Percentiles rank a stretch among this genome's conserved stretches.
Evolutionary conservation across 345 rosid genomes (phyloP).

Genomic region (Murraya koenigii): DNA sequence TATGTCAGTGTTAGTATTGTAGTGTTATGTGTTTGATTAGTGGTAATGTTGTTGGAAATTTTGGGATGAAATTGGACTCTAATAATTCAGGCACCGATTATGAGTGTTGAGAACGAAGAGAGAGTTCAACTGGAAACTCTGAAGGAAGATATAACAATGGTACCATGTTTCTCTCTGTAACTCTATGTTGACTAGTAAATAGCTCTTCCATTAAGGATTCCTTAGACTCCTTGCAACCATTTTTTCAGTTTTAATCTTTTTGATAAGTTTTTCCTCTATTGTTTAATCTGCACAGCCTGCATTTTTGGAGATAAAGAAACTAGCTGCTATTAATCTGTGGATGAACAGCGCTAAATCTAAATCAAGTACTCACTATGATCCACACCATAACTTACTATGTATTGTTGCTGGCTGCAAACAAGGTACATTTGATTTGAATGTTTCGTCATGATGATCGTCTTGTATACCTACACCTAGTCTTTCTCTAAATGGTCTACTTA

Average conservation of each 20-base stretch:
- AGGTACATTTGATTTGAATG: slow-evolving; percentile 40
- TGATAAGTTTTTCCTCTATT: background rate
- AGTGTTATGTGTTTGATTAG: background rate
- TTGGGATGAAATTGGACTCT: background rate
- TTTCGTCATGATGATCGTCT: background rate
- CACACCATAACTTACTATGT: slow-evolving; percentile 85
- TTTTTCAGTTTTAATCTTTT: background rate
- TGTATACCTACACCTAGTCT: background rate
- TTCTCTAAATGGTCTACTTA: background rate
- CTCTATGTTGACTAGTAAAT: slow-evolving; percentile 13
- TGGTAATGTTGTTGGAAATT: background rate
- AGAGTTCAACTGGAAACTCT: slow-evolving; percentile 66
- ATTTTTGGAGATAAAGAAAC: slow-evolving; percentile 46
- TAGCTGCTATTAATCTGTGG: slow-evolving; percentile 85
- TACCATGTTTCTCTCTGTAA: slow-evolving; percentile 19
- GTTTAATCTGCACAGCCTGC: slow-evolving; percentile 51
- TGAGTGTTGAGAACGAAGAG: slow-evolving; percentile 62
- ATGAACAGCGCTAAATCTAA: slow-evolving; percentile 78
- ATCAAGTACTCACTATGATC: slow-evolving; percentile 88
- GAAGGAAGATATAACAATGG: slow-evolving; percentile 57
- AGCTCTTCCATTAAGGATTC: background rate
- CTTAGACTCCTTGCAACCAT: background rate
- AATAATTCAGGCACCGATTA: slow-evolving; percentile 54
- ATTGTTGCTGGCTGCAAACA: slow-evolving; percentile 73
- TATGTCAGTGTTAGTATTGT: background rate